Conservation (phyloP, 441 rosid species). For the California macrophylla region DNA sequence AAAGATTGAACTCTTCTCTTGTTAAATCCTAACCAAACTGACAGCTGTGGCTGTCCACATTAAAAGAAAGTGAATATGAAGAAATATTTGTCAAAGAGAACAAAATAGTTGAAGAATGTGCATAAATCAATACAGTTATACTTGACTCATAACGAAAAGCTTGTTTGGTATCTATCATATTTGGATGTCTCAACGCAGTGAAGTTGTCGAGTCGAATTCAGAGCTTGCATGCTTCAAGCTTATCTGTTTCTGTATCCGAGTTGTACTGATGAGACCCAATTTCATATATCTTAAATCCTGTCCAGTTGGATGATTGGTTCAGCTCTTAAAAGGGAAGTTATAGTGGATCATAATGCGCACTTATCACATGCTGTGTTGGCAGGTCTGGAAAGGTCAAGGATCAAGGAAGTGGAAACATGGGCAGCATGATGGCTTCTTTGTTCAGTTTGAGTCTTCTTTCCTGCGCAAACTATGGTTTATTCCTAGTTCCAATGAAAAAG, state of each 20-base stretch:
- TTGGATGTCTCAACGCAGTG: not conserved
- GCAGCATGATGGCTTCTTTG: constrained; percentile 77
- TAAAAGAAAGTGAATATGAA: not conserved
- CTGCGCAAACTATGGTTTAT: constrained; percentile 76
- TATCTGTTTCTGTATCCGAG: not conserved
- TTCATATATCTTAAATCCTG: not conserved
- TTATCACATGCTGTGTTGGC: constrained; percentile 16
- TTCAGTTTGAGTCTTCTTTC: constrained; percentile 70
- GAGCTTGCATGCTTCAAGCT: not conserved
- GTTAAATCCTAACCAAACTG: not conserved
- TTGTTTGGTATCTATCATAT: not conserved
- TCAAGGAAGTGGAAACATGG: constrained; percentile 95
- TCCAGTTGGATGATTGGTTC: not conserved
- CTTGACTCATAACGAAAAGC: not conserved
- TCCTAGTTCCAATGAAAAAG: constrained; percentile 65
- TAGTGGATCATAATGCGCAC: constrained; percentile 6
- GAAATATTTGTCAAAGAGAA: not conserved
- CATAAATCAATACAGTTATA: not conserved
- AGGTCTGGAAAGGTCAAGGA: constrained; percentile 99
- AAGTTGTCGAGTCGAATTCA: not conserved
- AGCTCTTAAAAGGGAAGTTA: not conserved
- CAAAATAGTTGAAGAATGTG: constrained; percentile 2
- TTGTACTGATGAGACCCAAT: not conserved
- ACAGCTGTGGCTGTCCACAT: not conserved
- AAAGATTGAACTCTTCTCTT: not conserved